Evolutionary conservation across 306 rosid species (phyloP), one percentile per base, ranked within the genome.

Genomic region (Albizia julibrissin): DNA sequence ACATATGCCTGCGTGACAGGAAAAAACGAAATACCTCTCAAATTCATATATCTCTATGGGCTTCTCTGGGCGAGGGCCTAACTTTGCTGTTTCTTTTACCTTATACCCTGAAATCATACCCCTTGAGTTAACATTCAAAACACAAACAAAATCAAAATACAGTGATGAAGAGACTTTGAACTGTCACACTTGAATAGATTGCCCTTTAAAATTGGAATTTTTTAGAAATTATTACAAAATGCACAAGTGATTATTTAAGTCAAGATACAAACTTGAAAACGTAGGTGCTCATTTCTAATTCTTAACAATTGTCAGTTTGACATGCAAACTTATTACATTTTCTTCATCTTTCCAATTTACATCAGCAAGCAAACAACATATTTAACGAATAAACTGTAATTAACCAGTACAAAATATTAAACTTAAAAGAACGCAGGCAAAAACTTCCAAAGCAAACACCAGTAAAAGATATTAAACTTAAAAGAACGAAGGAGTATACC

Each of bases 31-130:
- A 49, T 91, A 95, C 99, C 99, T 81, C 81, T 93, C 99, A 85
- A 95, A 95, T 84, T 96, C 99, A 66, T 93, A 96, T 87, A 96
- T 90, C 83, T 96, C 99, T 77, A 96, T 87, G 34, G 97, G 97
- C 87, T 96, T 93, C 89, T 87, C 91, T 1, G 99, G 99, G 8
- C 92, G 97, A 75, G 97, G 97, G 52, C 99, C 98, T 83, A 91
- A 0, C 74, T 91, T 92, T 14, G 93, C 85, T 82, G 96, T 96
- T 88, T 96, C 98, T 88, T 96, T 93, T 75, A 90, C 88, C 82
- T 84, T 90, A 67, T 76, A 85, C 78, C 91, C 99, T 96, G 91
- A 81, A 76, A 80, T 65, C 86, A 46, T 39, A 72, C 34, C 78
- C 75, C 80, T 62, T 47, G 34, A 24, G 81, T 87, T 77, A 82